Percentiles rank a stretch among this genome's conserved stretches.
These are phyloP conservation scores for Pinus albicaulis DNA, from an alignment of 75 land plant genomes.

Conservation along the genomic window DNA sequence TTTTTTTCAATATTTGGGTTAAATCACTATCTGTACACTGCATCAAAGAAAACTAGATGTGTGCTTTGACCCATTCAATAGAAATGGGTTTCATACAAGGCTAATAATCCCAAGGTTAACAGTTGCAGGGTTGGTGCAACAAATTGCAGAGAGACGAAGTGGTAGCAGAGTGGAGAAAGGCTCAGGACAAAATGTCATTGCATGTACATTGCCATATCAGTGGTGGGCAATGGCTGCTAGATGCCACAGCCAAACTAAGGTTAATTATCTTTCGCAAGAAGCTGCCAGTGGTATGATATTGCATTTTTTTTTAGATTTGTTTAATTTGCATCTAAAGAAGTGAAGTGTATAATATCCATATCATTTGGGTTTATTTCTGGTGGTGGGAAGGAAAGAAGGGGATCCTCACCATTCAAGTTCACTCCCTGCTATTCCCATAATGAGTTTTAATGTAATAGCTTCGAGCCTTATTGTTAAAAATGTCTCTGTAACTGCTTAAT, in stretches of 20 bases:
- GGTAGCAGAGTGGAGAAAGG: constrained; percentile 80
- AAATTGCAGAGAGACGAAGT: constrained; percentile 81
- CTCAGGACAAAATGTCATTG: constrained; percentile 57
- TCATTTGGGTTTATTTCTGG: too few relatives aligned
- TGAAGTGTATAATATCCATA: too few relatives aligned
- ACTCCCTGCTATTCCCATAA: too few relatives aligned
- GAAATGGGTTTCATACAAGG: neutral
- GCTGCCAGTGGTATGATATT: constrained; percentile 58
- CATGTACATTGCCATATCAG: constrained; percentile 89
- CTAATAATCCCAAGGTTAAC: constrained; percentile 9
- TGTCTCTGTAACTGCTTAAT: too few relatives aligned
- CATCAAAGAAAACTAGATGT: neutral
- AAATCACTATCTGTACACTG: neutral
- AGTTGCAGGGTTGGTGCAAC: constrained; percentile 85
- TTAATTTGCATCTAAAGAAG: too few relatives aligned
- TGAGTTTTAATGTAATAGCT: too few relatives aligned
- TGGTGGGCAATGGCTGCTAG: constrained; percentile 57
- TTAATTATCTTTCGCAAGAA: constrained; percentile 85
- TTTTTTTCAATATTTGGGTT: neutral
- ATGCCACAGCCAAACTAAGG: constrained; percentile 69
- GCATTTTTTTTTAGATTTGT: too few relatives aligned
- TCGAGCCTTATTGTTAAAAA: too few relatives aligned
- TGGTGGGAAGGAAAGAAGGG: too few relatives aligned
- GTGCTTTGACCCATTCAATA: neutral
- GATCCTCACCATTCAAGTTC: too few relatives aligned